Base-by-base conservation (phyloP, 1,139 yeast species). In the Scheffersomyces quercinus region DNA sequence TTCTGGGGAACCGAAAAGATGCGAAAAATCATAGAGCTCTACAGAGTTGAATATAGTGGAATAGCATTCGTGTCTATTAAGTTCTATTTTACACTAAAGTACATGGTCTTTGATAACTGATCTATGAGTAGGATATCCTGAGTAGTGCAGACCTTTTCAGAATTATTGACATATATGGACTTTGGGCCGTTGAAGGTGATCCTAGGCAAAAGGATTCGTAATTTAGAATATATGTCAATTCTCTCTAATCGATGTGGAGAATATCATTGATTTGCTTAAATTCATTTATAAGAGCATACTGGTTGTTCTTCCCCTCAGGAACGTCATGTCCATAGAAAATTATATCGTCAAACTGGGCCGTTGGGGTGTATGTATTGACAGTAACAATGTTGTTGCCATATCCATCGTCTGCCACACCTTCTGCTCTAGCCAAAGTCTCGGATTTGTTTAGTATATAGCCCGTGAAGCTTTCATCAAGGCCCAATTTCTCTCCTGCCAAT, bases 251-350 rank as follows among this genome's bases (percentile, higher is more conserved):
- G 7, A 28, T 50, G 49, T 72, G 75, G 15, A 73, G 56, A 14
- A 68, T 58, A 13, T 55, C 56, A 38, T 72, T 59, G 13, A 73
- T 52, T 4, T 58, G 58, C 10, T 56, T 49, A 71, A 70, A 72
- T 50, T 73, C 77, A 2, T 55, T 53, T n/a, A 70, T 51, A 41
- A 68, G 46, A 8, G 52, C 45, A 68, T 74, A 72, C 40, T 68
- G 68, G 47, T 65, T 65, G 35, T 57, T 56, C 51, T 53, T 64
- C 28, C 56, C 63, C 2, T 60, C 58, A 4, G 66, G 60, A 3
- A 65, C 47, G 45, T 73, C 79, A 44, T 74, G 79, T 13, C 78
- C 78, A 49, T 62, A 74, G 0, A 70, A 55, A 3, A 55, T 53
- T 20, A 74, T 46, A 5, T 55, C 47, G 9, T 62, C 54, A 48